These are phyloP conservation scores for Panaeolus cyanescens DNA, from an alignment of 768 basidiomycete species.

Conservation along the genomic window DNA sequence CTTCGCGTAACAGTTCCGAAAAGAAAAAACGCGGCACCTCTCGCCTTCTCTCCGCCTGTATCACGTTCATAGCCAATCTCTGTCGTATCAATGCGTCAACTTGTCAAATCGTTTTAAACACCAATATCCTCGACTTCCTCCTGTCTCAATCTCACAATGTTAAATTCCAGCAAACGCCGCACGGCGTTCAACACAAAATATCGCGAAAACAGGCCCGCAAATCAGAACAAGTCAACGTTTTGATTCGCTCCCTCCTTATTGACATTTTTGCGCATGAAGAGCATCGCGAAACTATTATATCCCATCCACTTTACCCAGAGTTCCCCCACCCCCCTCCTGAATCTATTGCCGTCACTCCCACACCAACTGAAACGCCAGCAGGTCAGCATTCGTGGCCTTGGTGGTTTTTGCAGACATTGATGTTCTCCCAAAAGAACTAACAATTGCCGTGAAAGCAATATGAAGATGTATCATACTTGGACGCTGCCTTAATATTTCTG, in stretches of 20 bases:
- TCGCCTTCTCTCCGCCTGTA: background rate
- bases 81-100: background rate
- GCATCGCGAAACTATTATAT: conserved; percentile 7
- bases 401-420: background rate
- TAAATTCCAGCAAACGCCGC: background rate
- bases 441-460: too few relatives aligned
- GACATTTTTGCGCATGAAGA: conserved; percentile 11
- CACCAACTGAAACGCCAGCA: background rate
- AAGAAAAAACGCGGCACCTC: background rate
- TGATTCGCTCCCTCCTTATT: conserved; percentile 6
- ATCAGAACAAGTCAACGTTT: background rate
- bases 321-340: background rate
- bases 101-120: background rate
- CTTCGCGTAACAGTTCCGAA: background rate
- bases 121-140: background rate
- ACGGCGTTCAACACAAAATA: background rate
- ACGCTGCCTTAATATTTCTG: too few relatives aligned
- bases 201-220: background rate
- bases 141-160: conserved; percentile 2
- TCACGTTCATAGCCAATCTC: background rate
- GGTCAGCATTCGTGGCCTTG: background rate
- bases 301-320: conserved; percentile 11
- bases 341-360: background rate
- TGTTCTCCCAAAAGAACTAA: background rate
- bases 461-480: too few relatives aligned